A percentile compares a stretch with the other conserved stretches of the same genome.
phyloP scores from a whole-genome alignment of 352 stramenopile species.

The Phytophthora hibernalis region DNA sequence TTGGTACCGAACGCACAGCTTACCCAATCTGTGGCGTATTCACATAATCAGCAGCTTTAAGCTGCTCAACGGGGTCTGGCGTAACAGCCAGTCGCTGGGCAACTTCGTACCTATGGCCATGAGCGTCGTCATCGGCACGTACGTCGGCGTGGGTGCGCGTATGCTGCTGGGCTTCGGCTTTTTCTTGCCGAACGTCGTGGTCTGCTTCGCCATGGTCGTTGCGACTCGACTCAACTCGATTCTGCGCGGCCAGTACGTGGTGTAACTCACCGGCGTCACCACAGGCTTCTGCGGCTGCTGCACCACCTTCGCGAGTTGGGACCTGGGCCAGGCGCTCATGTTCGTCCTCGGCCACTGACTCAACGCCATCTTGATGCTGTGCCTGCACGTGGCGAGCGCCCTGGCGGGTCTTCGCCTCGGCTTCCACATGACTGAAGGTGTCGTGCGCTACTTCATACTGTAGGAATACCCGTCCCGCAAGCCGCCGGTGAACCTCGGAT shows the following conservation, averaged over 20 bases:
- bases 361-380: slow-evolving; percentile 55
- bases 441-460: slow-evolving; percentile 50
- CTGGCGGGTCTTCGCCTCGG: slow-evolving; percentile 53
- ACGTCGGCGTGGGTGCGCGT: slow-evolving; percentile 55
- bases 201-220: slow-evolving; percentile 73
- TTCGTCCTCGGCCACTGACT: slow-evolving; percentile 60
- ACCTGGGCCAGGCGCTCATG: slow-evolving; percentile 52
- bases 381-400: slow-evolving; percentile 53
- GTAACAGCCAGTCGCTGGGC: slow-evolving; percentile 28
- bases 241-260: slow-evolving; percentile 51
- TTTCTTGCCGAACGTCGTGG: slow-evolving; percentile 65
- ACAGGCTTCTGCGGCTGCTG: slow-evolving; percentile 75
- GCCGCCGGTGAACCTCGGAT: slow-evolving; percentile 50
- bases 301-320: slow-evolving; percentile 74
- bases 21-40: too few relatives aligned
- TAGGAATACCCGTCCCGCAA: slow-evolving; percentile 60
- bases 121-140: slow-evolving; percentile 53
- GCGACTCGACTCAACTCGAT: slow-evolving; percentile 51
- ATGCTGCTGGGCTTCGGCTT: slow-evolving; percentile 61
- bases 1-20: too few relatives aligned
- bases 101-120: slow-evolving; percentile 43
- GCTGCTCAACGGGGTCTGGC: too few relatives aligned
- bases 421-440: slow-evolving; percentile 50
- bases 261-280: slow-evolving; percentile 59
- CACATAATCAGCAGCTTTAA: too few relatives aligned